Conservation (phyloP, 495 filamentous ascomycete species). For the Achaetomiella virescens region DNA sequence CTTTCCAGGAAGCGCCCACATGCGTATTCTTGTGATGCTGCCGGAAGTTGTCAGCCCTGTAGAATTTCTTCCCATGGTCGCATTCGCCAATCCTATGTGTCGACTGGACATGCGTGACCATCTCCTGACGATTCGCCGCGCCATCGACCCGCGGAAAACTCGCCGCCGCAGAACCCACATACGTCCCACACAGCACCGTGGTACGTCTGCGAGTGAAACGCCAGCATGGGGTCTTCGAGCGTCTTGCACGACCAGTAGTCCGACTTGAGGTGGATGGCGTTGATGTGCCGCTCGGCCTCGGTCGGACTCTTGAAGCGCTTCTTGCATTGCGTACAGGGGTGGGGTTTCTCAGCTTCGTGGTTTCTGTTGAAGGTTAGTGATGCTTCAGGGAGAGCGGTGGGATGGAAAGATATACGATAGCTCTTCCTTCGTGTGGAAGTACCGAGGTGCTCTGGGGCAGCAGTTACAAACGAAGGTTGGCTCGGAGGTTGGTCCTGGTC, state of each 20-base stretch:
- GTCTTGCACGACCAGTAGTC: slow-evolving; percentile 83
- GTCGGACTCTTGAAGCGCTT: slow-evolving; percentile 90
- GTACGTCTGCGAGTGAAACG: slow-evolving; percentile 59
- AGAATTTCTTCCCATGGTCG: slow-evolving; percentile 82
- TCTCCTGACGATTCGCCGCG: slow-evolving; percentile 3
- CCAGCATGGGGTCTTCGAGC: slow-evolving; percentile 42
- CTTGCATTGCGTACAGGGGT: slow-evolving; percentile 69
- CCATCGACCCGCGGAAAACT: slow-evolving; percentile 63
- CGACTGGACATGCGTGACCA: slow-evolving; percentile 59
- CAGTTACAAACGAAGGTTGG: slow-evolving; percentile 61
- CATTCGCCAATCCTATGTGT: slow-evolving; percentile 80
- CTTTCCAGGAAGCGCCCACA: slow-evolving; percentile 34
- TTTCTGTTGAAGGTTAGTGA: slow-evolving; percentile 17
- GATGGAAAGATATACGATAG: slow-evolving; percentile 53
- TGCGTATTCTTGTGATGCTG: slow-evolving; percentile 81
- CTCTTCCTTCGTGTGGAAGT: slow-evolving; percentile 66
- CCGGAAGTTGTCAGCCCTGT: slow-evolving; percentile 82
- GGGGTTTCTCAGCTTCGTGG: slow-evolving; percentile 78
- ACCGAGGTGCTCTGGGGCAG: slow-evolving; percentile 81
- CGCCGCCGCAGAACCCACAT: slow-evolving; percentile 81
- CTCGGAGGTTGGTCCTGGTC: background rate
- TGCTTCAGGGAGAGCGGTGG: background rate
- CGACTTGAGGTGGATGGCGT: slow-evolving; percentile 76
- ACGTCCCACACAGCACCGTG: slow-evolving; percentile 49
- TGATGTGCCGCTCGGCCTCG: slow-evolving; percentile 83